phyloP scores from a whole-genome alignment of 139 green algal genomes.

The Ostreobium quekettii region DNA sequence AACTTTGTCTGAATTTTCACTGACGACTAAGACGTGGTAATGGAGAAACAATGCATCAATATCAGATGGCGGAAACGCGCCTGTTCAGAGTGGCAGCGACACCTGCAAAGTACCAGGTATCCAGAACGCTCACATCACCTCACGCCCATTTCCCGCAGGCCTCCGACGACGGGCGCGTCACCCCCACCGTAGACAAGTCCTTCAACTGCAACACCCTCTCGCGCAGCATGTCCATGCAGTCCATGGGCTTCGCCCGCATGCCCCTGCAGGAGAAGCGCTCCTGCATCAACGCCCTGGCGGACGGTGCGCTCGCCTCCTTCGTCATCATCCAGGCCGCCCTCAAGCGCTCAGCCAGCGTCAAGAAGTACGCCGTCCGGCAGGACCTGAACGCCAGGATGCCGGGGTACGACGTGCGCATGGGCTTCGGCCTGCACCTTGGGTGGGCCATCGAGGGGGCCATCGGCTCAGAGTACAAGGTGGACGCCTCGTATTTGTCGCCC shows the following conservation, averaged over 20 bases:
- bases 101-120: no score
- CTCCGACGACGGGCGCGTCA: no score
- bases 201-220: no score
- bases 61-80: no score
- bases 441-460: conserved; percentile 97
- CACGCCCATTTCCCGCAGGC: no score
- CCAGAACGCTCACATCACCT: no score
- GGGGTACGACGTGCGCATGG: conserved; percentile 68
- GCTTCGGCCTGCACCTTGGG: conserved; percentile 87
- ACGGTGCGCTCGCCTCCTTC: conserved; percentile 84
- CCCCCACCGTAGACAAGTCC: no score
- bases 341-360: conserved; percentile 43
- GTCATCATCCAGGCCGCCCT: conserved; percentile 73
- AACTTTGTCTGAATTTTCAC: no score
- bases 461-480: conserved; percentile 91
- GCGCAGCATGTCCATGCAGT: neutral
- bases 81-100: no score
- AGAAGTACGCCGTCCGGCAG: conserved; percentile 24
- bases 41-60: no score
- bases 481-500: conserved; percentile 89
- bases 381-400: conserved; percentile 71
- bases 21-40: no score
- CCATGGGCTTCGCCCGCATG: neutral
- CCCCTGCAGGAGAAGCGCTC: neutral
- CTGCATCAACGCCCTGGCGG: conserved; percentile 51